A percentile compares a stretch with the other conserved stretches of the same genome.
Conservation (phyloP, 2,329 filamentous ascomycete species). For the Botrytis deweyae region DNA sequence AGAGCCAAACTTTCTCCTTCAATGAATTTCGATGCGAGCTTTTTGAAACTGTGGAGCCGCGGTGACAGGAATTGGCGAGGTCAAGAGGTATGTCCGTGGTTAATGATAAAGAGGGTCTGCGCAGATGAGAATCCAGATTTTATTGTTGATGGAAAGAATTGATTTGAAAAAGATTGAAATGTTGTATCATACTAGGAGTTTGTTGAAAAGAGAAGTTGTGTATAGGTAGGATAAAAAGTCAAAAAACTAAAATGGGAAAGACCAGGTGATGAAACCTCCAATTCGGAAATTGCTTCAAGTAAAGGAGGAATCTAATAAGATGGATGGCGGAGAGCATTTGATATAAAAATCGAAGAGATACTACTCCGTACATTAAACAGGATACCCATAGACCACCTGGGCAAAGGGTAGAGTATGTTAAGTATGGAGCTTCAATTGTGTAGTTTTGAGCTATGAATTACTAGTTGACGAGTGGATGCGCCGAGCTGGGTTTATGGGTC, state of each 20-base stretch:
- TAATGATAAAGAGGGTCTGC: background rate
- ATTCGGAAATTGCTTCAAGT: conserved; percentile 10
- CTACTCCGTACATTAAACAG: background rate
- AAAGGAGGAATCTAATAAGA: background rate
- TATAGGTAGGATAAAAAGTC: background rate
- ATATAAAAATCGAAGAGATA: background rate
- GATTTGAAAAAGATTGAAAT: background rate
- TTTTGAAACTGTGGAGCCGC: background rate
- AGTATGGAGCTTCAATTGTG: background rate
- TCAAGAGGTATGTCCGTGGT: background rate
- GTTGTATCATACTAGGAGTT: background rate
- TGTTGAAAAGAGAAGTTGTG: background rate
- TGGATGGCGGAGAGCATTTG: background rate
- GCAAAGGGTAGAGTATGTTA: background rate
- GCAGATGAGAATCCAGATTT: background rate
- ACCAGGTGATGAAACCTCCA: background rate
- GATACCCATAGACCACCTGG: background rate
- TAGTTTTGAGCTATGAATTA: background rate
- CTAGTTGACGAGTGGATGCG: conserved; percentile 8
- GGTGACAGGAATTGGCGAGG: background rate
- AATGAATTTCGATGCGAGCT: background rate
- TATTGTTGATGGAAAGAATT: background rate
- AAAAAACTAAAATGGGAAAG: background rate
- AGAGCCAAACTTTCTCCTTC: background rate
- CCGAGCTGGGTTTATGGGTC: conserved; percentile 13